Evolutionary conservation across 2,329 filamentous ascomycete genomes (phyloP), one percentile per base, ranked within the genome.

Genomic region (Exophiala dermatitidis): DNA sequence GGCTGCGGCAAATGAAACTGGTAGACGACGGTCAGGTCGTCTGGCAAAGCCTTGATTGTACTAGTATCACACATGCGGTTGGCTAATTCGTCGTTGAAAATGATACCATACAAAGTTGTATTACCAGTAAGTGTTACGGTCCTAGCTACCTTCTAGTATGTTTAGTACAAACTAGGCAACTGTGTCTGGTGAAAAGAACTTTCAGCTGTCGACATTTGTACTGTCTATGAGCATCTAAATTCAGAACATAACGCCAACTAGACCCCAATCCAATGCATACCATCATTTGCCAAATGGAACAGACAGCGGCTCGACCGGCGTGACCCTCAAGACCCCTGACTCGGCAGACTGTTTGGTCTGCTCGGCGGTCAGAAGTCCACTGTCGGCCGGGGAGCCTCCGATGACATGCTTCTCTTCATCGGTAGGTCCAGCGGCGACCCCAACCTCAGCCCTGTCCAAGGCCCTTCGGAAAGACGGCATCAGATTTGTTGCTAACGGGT

Each of bases 1-100:
- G 40, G 85, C 74, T 45, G 74, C 46, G 43, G 43, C 55, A 33
- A 33, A 49, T 33, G 46, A 44, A 32, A 38, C 34, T 9, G 53
- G 53, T 2, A 58, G 48, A 10, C 48, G 58, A 46, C 46, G 58
- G 40, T 60, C 58, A 34, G 53, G 53, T 37, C 58, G 58, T 5
- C 32, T 52, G 28, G 46, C 45, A 41, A 54, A 46, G 42, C 40
- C 50, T 38, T 56, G 50, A 50, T 38, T 43, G 5, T 31, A 19
- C 19, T 19, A 19, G 19, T 19, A 19, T 19, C 19, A 19, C 19
- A 19, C 19, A 19, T 19, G 19, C 19, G 19, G 19, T 19, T 19
- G 19, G 19, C 19, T 19, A 19, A 19, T 19, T 19, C 19, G 19
- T 19, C 19, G 19, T 19, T 19, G 19, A 19, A 19, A 19, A 19